Evolutionary conservation across 805 yeast species (phyloP), one percentile per base, ranked within the genome.

Genomic region (Candida multigemmis): DNA sequence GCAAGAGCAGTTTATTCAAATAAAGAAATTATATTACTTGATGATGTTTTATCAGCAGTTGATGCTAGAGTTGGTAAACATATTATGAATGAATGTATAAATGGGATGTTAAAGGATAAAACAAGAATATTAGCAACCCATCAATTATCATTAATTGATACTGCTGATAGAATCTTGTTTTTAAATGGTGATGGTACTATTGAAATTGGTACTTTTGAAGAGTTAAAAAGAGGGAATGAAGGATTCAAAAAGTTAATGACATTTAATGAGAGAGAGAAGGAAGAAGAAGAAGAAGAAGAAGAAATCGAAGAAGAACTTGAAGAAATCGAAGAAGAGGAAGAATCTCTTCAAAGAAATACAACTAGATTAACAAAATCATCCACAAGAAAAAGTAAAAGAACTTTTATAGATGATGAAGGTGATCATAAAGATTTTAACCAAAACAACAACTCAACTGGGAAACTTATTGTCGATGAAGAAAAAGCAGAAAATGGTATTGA

Each of bases 401-500:
- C 27, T 12, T 22, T 19, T 5, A 48, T 35, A 7, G 60, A 53
- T 24, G 61, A 56, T 26, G 65, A 50, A 37, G 51, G 54, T n/a
- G 37, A 41, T 10, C 61, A 46, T 31, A 44, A 38, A 26, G 49
- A 53, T 29, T 55, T 39, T 23, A 51, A 52, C 21, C 38, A 40
- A 28, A 49, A 50, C 32, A 38, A 42, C 9, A 21, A 31, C 13
- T 41, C 32, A 7, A 35, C 36, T 30, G 58, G 56, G 14, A 37
- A 29, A 27, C 28, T 53, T 13, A 54, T 62, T 16, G 45, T 50
- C 14, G 68, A 60, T 21, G 85, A 78, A 52, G 73, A 65, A 36
- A 60, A 70, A 31, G 77, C 81, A 4, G 74, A 68, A 9, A 75
- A 77, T 41, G 55, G 69, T 21, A 66, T 77, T 24, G 47, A 61